Evolutionary conservation across 139 green algal species (phyloP).

Genomic region (Picochlorum sp.): DNA sequence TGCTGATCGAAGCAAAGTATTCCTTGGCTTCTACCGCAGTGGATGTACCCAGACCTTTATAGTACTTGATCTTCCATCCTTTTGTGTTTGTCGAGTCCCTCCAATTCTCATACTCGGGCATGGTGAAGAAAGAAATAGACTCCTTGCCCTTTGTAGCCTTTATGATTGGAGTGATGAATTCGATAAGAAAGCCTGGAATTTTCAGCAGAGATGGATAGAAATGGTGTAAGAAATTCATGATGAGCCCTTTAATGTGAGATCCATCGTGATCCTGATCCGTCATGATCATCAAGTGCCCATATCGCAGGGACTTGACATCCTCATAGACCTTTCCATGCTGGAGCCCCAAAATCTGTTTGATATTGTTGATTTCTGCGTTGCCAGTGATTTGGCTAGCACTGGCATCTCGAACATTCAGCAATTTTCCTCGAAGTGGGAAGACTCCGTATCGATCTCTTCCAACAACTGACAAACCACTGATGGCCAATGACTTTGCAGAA

Average conservation of each 20-base stretch:
- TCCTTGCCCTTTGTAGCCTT: slow-evolving; percentile 86
- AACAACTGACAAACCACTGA: slow-evolving; percentile 88
- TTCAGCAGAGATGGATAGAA: slow-evolving; percentile 95
- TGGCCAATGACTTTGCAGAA: slow-evolving; percentile 92
- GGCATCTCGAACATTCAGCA: slow-evolving; percentile 98
- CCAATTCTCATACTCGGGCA: slow-evolving; percentile 98
- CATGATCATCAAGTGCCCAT: slow-evolving; percentile 99
- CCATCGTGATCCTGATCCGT: slow-evolving; percentile 99
- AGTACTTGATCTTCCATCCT: slow-evolving; percentile 98
- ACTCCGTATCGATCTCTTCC: slow-evolving; percentile 93
- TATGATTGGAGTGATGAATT: slow-evolving; percentile 99
- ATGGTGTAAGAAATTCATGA: slow-evolving; percentile 99
- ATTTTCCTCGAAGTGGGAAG: slow-evolving; percentile 96
- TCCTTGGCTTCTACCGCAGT: slow-evolving; percentile 86
- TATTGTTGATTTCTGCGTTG: slow-evolving; percentile 94
- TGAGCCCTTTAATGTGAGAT: slow-evolving; percentile 98
- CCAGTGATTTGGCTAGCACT: slow-evolving; percentile 76
- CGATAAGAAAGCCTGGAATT: slow-evolving; percentile 88
- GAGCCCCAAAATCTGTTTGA: slow-evolving; percentile 99
- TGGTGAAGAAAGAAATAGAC: slow-evolving; percentile 86
- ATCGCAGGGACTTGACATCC: slow-evolving; percentile 84
- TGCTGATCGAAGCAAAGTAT: slow-evolving; percentile 87
- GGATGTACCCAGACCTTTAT: slow-evolving; percentile 98
- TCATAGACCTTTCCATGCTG: slow-evolving; percentile 70
- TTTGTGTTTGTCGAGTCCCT: slow-evolving; percentile 48